Base-by-base conservation (phyloP, 306 rosid species). In the Cicer bijugum region DNA sequence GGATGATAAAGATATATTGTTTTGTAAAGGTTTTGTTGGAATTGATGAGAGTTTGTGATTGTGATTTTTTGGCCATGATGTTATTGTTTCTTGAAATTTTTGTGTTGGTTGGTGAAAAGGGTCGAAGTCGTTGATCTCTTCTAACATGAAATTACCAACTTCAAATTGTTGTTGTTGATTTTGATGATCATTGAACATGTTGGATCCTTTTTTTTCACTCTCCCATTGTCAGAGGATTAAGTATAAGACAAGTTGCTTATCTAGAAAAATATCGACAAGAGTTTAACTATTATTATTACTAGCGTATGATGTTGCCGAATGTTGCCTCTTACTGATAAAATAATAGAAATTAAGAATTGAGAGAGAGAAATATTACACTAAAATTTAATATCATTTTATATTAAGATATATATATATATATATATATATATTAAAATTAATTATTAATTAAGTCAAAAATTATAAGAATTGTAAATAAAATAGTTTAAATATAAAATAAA, bases 1-100 rank as follows among this genome's bases (percentile, higher is more conserved):
- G 12, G 88, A 87, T 70, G 86, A 65, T 43, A 84, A 71, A 56
- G 75, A 78, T 33, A 66, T 20, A 12, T 60, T 76, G 87, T 6
- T 76, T 1, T 72, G 65, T 46, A 78, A 58, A 6, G 69, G 51
- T 33, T 65, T 67, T 76, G 45, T 52, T 74, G 78, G 33, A 9
- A 0, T 42, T 43, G 53, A 1, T 47, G 33, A 12, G n/a, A 3
- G 10, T 59, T 59, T 59, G 10, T 59, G 42, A 12, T 8, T 75
- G 16, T 47, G 66, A 44, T 53, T 40, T 6, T 39, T 38, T 10
- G 33, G 33, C 33, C 33, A 28, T 28, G 64, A 39, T 20, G 43
- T 57, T 44, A 15, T 35, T 7, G 40, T 59, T 57, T 75, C 80
- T 1, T 72, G 65, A 45, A 77, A 51, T 8, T 65, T 47, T 45